Base-by-base conservation (phyloP, 1,139 yeast genomes). In the Diutina sp. region DNA sequence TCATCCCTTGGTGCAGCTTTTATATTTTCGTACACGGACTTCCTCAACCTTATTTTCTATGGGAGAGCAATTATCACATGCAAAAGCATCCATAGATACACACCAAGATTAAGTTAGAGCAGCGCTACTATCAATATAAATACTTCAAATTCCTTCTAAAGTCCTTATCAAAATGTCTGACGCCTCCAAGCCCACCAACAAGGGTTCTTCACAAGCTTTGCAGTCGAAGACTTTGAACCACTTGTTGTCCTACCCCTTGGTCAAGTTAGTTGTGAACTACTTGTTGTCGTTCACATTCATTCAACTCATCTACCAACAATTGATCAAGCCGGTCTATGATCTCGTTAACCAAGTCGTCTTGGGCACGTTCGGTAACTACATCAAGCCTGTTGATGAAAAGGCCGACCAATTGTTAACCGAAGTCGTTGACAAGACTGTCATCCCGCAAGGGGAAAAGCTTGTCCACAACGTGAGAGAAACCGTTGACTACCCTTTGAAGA, bases 191-290 rank as follows among this genome's bases (percentile, higher is more conserved):
- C 14, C 30, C 35, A 29, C 51, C 38, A n/a, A 30, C n/a, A 35
- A 35, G 41, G 41, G 41, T 35, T 35, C 41, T 5, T 35, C 41
- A n/a, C 41, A 35, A 35, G 41, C 14, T 11, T 25, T 50, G 44
- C 32, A 25, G 38, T 74, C 79, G 55, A 68, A 70, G 61, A 62
- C 76, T n/a, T 56, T 72, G 48, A 60, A 64, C 51, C 79, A 76
- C 62, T 57, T 76, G 56, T 62, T 63, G 56, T 66, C 72, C 1
- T 76, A 76, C 65, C 61, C 72, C 9, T 59, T 66, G 25, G 69
- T 75, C 48, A 60, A 68, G 55, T 58, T 64, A 29, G 55, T 66
- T 25, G 61, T 62, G 53, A 60, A 64, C 38, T 70, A 60, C 59
- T 59, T 69, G 55, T 67, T 72, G 51, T 65, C 73, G 30, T 69